Conservation (phyloP, 2,329 filamentous ascomycete species). For the Mariannaea elegans region DNA sequence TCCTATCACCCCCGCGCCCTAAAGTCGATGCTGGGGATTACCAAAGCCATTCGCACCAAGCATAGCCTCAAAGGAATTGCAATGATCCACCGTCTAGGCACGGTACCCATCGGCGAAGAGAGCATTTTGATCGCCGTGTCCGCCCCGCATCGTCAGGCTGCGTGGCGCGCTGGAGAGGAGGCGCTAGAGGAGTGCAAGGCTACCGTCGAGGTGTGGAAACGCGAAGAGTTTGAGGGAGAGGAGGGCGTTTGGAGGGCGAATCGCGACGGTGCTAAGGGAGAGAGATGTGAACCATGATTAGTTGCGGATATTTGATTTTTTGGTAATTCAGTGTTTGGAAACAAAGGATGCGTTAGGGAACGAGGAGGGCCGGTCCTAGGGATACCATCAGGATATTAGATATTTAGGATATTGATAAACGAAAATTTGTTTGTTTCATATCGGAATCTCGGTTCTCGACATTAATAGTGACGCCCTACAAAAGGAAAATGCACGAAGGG, state of each 20-base stretch:
- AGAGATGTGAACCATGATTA: slow-evolving; percentile 47
- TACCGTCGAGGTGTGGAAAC: slow-evolving; percentile 94
- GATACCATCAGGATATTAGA: no score
- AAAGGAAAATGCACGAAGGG: no score
- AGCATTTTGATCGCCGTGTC: slow-evolving; percentile 91
- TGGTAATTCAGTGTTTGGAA: no score
- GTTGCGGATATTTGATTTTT: not conserved
- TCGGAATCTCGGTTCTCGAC: no score
- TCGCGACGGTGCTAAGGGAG: slow-evolving; percentile 72
- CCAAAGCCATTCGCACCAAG: slow-evolving; percentile 62
- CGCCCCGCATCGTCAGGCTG: slow-evolving; percentile 81
- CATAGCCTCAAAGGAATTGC: slow-evolving; percentile 77
- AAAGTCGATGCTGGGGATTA: slow-evolving; percentile 72
- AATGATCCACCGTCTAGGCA: slow-evolving; percentile 85
- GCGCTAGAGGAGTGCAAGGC: slow-evolving; percentile 87
- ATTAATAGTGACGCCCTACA: no score
- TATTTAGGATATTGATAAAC: no score
- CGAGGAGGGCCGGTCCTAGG: no score
- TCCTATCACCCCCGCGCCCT: slow-evolving; percentile 78
- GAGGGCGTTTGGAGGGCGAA: slow-evolving; percentile 90
- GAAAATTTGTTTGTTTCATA: no score
- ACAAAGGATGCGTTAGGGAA: no score
- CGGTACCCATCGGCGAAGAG: slow-evolving; percentile 90
- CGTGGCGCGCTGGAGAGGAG: slow-evolving; percentile 90
- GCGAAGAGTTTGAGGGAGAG: slow-evolving; percentile 83